Percentiles rank a stretch among this genome's conserved stretches.
Evolutionary conservation across 352 stramenopile species (phyloP).

Genomic region (Phytophthora lateralis): DNA sequence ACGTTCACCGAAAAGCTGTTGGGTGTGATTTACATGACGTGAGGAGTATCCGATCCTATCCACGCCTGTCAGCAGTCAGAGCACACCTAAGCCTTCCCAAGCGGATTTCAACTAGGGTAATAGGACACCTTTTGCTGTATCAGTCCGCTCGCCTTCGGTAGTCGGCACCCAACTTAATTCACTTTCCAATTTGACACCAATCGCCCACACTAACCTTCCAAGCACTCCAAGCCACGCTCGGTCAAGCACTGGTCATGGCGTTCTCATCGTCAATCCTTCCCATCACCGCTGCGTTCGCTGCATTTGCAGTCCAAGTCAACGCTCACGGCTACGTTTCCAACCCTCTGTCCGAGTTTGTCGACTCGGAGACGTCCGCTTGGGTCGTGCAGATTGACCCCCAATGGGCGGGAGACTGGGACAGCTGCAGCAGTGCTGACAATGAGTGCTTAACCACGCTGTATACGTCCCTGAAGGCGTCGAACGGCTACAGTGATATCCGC

Average conservation of each 20-base stretch:
- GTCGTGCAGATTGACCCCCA: conserved; percentile 17
- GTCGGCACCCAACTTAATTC: neutral
- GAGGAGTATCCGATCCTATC: too few relatives aligned
- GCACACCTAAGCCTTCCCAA: too few relatives aligned
- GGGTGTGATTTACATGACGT: too few relatives aligned
- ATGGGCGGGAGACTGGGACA: conserved; percentile 14
- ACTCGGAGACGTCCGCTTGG: conserved; percentile 13
- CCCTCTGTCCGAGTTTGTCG: conserved; percentile 8
- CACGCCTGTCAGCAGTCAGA: too few relatives aligned
- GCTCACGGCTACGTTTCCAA: conserved; percentile 23
- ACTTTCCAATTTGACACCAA: neutral
- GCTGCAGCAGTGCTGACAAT: neutral
- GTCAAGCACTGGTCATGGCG: neutral
- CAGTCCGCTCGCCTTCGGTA: neutral
- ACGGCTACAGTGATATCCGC: conserved; percentile 10
- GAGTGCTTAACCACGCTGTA: neutral
- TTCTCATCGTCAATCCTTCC: neutral
- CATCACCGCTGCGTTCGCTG: neutral
- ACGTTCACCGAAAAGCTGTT: too few relatives aligned
- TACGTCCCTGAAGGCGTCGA: conserved; percentile 7
- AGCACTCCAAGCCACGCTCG: neutral
- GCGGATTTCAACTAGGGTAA: too few relatives aligned
- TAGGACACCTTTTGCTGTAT: neutral
- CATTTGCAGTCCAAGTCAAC: neutral
- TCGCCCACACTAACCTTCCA: neutral